Percentiles rank a stretch among this genome's conserved stretches.
These are phyloP conservation scores for Kluyveromyces marxianus DNA, from an alignment of 1,139 yeast genomes.

Conservation along the genomic window DNA sequence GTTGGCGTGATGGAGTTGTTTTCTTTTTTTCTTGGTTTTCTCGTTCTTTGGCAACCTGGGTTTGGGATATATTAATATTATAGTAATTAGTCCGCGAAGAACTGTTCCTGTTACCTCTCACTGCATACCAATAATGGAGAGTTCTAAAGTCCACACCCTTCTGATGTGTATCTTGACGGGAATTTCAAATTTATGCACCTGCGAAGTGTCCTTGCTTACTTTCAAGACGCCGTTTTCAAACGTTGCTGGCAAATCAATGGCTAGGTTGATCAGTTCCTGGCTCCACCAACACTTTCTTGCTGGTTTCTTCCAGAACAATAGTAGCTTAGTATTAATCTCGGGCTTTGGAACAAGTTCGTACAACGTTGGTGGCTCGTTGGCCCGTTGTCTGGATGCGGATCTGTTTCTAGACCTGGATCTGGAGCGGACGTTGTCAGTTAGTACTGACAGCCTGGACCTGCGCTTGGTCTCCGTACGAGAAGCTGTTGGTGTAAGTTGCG, in stretches of 20 bases:
- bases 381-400: slow-evolving; percentile 41
- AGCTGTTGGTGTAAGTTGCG: slow-evolving; percentile 15
- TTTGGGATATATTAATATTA: neutral
- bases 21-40: too few species aligned
- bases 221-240: neutral
- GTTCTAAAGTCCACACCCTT: slow-evolving; percentile 38
- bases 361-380: slow-evolving; percentile 21
- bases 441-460: slow-evolving; percentile 41
- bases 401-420: slow-evolving; percentile 38
- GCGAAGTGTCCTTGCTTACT: neutral
- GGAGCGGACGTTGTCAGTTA: slow-evolving; percentile 39
- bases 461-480: slow-evolving; percentile 21
- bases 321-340: slow-evolving; percentile 49
- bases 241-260: neutral
- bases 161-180: slow-evolving; percentile 35
- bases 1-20: too few species aligned
- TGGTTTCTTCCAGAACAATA: slow-evolving; percentile 95
- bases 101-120: slow-evolving; percentile 5
- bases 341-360: slow-evolving; percentile 31
- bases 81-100: neutral
- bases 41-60: too few species aligned
- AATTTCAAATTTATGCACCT: slow-evolving; percentile 7
- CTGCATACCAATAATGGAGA: slow-evolving; percentile 37
- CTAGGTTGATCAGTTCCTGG: slow-evolving; percentile 51
- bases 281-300: slow-evolving; percentile 99